A percentile compares a stretch with the other conserved stretches of the same genome.
Conservation (phyloP, 345 rosid species). For the Alliaria petiolata region DNA sequence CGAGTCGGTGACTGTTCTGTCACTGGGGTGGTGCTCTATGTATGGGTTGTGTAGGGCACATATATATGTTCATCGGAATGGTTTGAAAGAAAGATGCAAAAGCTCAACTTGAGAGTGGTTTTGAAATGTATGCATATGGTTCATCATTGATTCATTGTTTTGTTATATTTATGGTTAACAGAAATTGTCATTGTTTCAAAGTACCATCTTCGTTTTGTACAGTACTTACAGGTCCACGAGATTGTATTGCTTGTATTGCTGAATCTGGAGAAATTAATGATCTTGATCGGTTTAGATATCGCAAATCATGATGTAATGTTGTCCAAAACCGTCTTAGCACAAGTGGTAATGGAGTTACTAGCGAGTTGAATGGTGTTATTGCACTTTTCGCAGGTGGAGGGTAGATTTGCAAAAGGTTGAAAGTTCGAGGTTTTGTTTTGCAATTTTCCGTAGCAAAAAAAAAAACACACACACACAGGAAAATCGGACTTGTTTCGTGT, state of each 20-base stretch:
- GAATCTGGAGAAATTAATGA: too few species aligned
- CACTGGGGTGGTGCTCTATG: background rate
- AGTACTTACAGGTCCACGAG: background rate
- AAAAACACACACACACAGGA: background rate
- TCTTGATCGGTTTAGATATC: too few species aligned
- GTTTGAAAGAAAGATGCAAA: background rate
- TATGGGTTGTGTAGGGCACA: conserved; percentile 9
- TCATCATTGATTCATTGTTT: conserved; percentile 22
- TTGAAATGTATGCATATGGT: conserved; percentile 1
- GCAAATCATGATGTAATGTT: too few species aligned
- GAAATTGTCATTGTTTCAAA: background rate
- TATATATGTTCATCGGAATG: conserved; percentile 6
- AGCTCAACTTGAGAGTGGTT: background rate
- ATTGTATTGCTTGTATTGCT: too few species aligned
- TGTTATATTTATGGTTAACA: background rate
- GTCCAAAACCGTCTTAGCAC: too few species aligned
- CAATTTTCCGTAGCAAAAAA: background rate
- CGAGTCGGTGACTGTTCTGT: background rate
- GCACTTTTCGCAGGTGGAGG: background rate
- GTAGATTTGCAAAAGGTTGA: background rate
- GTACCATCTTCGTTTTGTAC: background rate
- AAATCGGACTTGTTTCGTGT: background rate
- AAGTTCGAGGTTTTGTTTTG: background rate
- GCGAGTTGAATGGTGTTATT: background rate
- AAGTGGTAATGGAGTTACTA: too few species aligned